A percentile compares a stretch with the other conserved stretches of the same genome.
phyloP scores from a whole-genome alignment of 2,329 filamentous ascomycete species.

The Colletotrichum orchidophilum region DNA sequence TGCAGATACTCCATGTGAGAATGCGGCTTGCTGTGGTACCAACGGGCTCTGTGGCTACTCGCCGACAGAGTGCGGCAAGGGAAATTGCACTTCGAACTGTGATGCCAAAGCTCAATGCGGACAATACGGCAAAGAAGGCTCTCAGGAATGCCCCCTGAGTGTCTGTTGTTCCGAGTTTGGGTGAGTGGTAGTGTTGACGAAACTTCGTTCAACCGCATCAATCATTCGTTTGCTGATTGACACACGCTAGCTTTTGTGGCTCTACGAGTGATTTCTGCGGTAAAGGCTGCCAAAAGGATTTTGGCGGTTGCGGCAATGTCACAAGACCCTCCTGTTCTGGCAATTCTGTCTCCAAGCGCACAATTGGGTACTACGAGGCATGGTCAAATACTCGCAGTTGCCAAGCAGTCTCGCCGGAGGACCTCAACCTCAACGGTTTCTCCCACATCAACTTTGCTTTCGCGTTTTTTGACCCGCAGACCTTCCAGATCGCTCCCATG shows the following conservation, averaged over 20 bases:
- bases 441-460: slow-evolving; percentile 49
- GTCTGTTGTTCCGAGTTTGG: slow-evolving; percentile 44
- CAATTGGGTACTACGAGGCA: slow-evolving; percentile 45
- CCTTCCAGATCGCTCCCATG: slow-evolving; percentile 38
- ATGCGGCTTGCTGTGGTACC: slow-evolving; percentile 37
- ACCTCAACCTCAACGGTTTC: slow-evolving; percentile 32
- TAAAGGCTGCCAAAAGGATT: not conserved
- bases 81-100: slow-evolving; percentile 43
- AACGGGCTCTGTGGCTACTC: not conserved
- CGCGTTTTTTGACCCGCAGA: slow-evolving; percentile 49
- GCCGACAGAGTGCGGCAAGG: not conserved
- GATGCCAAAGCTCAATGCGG: slow-evolving; percentile 49
- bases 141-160: slow-evolving; percentile 40
- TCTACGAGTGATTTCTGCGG: slow-evolving; percentile 12
- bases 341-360: slow-evolving; percentile 11
- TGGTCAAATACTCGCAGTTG: slow-evolving; percentile 35
- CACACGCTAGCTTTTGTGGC: slow-evolving; percentile 36
- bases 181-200: slow-evolving; percentile 22
- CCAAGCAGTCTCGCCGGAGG: slow-evolving; percentile 17
- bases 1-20: slow-evolving; percentile 32
- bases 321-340: not conserved
- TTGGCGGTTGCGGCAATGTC: not conserved
- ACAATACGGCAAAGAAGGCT: slow-evolving; percentile 36
- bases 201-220: not conserved
- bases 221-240: not conserved